Base-by-base conservation (phyloP, 2,329 filamentous ascomycete genomes). In the Neofusicoccum kwambonambiense region DNA sequence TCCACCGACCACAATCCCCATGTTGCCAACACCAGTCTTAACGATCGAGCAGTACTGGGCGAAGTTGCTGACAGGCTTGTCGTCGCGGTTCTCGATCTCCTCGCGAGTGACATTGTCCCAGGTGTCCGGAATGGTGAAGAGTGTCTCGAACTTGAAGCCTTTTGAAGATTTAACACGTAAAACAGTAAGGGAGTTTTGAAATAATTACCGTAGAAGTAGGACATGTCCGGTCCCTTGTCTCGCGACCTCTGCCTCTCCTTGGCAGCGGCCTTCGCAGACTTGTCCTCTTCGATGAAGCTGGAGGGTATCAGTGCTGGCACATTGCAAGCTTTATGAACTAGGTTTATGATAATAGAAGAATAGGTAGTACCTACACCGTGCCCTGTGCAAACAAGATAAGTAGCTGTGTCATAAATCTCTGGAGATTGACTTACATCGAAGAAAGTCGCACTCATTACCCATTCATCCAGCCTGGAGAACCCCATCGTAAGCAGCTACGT, bases 1-100 rank as follows among this genome's bases (percentile, higher is more conserved):
- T 39, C 95, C 95, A 31, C 92, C 95, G 1, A 99, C 84, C 65
- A 97, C 86, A 64, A 98, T 79, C 17, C 84, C 83, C 0, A 87
- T 85, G 54, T 86, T 86, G 1, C 93, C 94, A 64, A 99, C 90
- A 0, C 91, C 92, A 0, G 94, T 98, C 42, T 89, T 88, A 0
- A 97, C 93, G 19, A 99, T 87, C 2, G 93, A 97, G 80, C 95
- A 99, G 81, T 98, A 98, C 74, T 99, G 95, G 0, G 91, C 90
- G 73, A 93, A 88, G 76, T 98, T 99, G 76, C 89, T 93, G 57
- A 97, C 93, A 8, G 89, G 73, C 63, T 90, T 82, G 2, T 87
- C 76, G 49, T 90, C 87, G 34, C 95, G 87, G 64, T 79, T 81
- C 74, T 97, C 93, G 68, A 99, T 97, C 65, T 89, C 87, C 0